Percentiles rank a stretch among this genome's conserved stretches.
Evolutionary conservation across 1,284 basidiomycete genomes (phyloP).

Genomic region (Irpex lacteus): DNA sequence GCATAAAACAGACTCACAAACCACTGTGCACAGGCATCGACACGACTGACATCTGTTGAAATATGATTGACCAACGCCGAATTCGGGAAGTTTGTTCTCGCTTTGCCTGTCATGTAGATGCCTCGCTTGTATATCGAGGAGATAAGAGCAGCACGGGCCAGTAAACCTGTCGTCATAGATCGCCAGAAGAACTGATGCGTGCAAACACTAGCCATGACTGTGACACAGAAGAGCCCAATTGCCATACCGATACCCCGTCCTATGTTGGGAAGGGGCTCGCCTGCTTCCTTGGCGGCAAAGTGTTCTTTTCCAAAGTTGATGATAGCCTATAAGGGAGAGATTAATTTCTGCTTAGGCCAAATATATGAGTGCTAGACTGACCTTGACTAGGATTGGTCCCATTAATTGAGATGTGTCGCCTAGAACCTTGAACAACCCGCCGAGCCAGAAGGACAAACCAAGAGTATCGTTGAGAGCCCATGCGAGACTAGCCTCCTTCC

Average conservation of each 20-base stretch:
- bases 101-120: conserved; percentile 62
- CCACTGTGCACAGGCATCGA: conserved; percentile 63
- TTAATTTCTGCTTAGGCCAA: too few relatives aligned
- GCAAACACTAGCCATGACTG: conserved; percentile 53
- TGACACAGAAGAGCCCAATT: conserved; percentile 65
- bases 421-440: conserved; percentile 55
- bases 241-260: conserved; percentile 72
- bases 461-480: conserved; percentile 75
- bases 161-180: conserved; percentile 68
- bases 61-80: conserved; percentile 76
- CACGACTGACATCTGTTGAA: conserved; percentile 63
- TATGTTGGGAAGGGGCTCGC: conserved; percentile 42
- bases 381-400: conserved; percentile 64
- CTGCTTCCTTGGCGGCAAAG: conserved; percentile 31
- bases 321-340: conserved; percentile 47
- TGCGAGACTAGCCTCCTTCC: conserved; percentile 51
- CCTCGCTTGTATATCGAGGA: conserved; percentile 74
- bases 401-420: conserved; percentile 63
- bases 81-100: conserved; percentile 62
- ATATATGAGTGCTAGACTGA: too few relatives aligned
- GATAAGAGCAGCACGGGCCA: conserved; percentile 72
- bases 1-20: conserved; percentile 46
- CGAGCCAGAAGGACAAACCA: conserved; percentile 67
- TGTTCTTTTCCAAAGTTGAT: conserved; percentile 66
- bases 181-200: conserved; percentile 81